Percentiles rank a stretch among this genome's conserved stretches.
Conservation (phyloP, 441 rosid genomes). For the Adansonia gregorii region DNA sequence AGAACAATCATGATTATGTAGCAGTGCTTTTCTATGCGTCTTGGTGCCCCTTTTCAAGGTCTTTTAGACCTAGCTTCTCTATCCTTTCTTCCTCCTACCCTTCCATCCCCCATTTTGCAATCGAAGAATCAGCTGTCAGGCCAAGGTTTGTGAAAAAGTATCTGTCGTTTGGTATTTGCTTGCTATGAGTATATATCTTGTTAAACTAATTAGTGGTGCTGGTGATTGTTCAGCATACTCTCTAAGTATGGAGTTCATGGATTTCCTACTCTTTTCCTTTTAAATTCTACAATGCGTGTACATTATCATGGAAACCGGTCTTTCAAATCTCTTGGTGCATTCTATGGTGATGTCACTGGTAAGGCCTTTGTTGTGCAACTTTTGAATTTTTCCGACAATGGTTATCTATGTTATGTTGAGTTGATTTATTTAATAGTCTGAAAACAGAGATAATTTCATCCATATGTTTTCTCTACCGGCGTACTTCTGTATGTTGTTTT, state of each 20-base stretch:
- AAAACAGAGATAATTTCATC: not conserved
- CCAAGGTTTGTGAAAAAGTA: slow-evolving; percentile 62
- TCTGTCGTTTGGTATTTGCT: slow-evolving; percentile 12
- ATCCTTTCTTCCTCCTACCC: slow-evolving; percentile 68
- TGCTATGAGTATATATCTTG: not conserved
- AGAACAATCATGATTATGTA: slow-evolving; percentile 56
- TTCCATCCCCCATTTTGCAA: slow-evolving; percentile 69
- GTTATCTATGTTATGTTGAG: not conserved
- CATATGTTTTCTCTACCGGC: not conserved
- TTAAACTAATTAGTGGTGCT: slow-evolving; percentile 2
- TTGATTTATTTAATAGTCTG: not conserved
- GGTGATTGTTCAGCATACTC: slow-evolving; percentile 57
- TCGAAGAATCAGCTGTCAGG: slow-evolving; percentile 78
- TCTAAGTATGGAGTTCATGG: slow-evolving; percentile 96
- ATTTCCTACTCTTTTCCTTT: slow-evolving; percentile 77
- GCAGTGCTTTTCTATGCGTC: slow-evolving; percentile 92
- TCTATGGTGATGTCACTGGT: slow-evolving; percentile 76
- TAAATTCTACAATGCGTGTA: slow-evolving; percentile 75
- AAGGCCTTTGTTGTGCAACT: slow-evolving; percentile 28
- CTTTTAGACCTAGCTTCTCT: slow-evolving; percentile 70
- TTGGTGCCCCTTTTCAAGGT: slow-evolving; percentile 92
- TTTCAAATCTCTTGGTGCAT: slow-evolving; percentile 70
- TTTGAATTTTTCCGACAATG: not conserved
- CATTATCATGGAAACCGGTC: slow-evolving; percentile 68
- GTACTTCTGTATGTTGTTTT: slow-evolving; percentile 1